Evolutionary conservation across 768 basidiomycete species (phyloP).

Genomic region (Mycena floridula): DNA sequence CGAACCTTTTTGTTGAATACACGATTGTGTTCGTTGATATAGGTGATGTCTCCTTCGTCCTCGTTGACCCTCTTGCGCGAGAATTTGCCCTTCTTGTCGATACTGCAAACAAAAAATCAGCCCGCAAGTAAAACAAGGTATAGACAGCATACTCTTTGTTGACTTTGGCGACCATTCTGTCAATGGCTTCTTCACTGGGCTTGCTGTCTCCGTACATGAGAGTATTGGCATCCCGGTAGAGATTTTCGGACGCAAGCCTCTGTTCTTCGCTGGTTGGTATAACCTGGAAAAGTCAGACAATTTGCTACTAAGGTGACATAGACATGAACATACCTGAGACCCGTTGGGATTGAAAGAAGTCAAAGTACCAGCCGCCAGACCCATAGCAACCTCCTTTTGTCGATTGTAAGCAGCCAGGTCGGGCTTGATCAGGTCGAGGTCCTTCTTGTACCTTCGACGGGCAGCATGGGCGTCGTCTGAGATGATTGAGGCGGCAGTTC

Average conservation of each 20-base stretch:
- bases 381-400: slow-evolving; percentile 84
- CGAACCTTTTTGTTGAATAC: slow-evolving; percentile 96
- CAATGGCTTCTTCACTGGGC: slow-evolving; percentile 92
- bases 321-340: slow-evolving; percentile 24
- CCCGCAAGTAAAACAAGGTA: too few relatives aligned
- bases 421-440: slow-evolving; percentile 82
- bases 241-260: slow-evolving; percentile 64
- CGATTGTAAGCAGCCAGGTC: slow-evolving; percentile 82
- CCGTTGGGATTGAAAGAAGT: slow-evolving; percentile 49
- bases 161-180: slow-evolving; percentile 84
- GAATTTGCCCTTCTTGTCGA: slow-evolving; percentile 87
- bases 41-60: slow-evolving; percentile 93
- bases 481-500: not conserved
- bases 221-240: slow-evolving; percentile 92
- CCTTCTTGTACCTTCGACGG: slow-evolving; percentile 86
- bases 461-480: slow-evolving; percentile 89
- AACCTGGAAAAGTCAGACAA: slow-evolving; percentile 27
- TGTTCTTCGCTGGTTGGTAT: slow-evolving; percentile 55
- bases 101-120: slow-evolving; percentile 39
- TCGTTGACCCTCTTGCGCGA: slow-evolving; percentile 88
- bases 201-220: slow-evolving; percentile 93
- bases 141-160: slow-evolving; percentile 76
- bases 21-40: slow-evolving; percentile 97
- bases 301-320: slow-evolving; percentile 3
- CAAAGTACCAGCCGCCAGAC: slow-evolving; percentile 65